Percentiles rank a stretch among this genome's conserved stretches.
Conservation (phyloP, 2,329 filamentous ascomycete species). For the Fusarium dlaminii region DNA sequence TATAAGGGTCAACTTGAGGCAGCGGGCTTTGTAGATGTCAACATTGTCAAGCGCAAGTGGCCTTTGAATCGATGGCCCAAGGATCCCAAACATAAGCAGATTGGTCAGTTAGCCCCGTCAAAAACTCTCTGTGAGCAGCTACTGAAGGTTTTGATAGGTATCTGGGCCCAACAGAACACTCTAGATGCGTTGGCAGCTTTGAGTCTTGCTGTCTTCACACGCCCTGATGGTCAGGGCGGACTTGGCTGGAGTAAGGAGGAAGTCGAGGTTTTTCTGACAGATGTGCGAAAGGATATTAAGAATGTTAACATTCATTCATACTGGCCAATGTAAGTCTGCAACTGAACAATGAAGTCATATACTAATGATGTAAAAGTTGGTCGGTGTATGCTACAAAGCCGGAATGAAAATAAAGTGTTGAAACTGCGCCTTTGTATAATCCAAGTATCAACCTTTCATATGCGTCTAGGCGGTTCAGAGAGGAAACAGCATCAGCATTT, state of each 20-base stretch:
- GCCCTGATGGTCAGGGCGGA: background rate
- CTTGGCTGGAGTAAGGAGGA: background rate
- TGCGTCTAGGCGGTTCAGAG: too few relatives aligned
- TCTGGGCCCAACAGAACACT: background rate
- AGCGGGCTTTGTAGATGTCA: conserved; percentile 4
- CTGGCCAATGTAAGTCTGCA: background rate
- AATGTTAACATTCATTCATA: background rate
- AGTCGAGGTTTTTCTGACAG: background rate
- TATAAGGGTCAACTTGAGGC: conserved; percentile 21
- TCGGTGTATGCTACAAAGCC: background rate
- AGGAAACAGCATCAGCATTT: too few relatives aligned
- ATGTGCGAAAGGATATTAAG: background rate
- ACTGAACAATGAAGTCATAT: too few relatives aligned
- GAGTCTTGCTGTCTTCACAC: background rate
- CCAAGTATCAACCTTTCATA: too few relatives aligned
- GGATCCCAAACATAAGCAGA: conserved; percentile 30
- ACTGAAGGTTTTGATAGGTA: background rate
- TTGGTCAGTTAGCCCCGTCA: background rate
- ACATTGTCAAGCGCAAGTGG: conserved; percentile 13
- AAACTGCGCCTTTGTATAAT: too few relatives aligned
- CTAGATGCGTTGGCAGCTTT: background rate
- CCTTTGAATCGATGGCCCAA: conserved; percentile 13
- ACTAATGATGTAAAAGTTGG: background rate
- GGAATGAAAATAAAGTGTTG: too few relatives aligned
- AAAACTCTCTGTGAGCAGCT: background rate